Conservation (phyloP, 306 rosid species). For the Mucuna pruriens region DNA sequence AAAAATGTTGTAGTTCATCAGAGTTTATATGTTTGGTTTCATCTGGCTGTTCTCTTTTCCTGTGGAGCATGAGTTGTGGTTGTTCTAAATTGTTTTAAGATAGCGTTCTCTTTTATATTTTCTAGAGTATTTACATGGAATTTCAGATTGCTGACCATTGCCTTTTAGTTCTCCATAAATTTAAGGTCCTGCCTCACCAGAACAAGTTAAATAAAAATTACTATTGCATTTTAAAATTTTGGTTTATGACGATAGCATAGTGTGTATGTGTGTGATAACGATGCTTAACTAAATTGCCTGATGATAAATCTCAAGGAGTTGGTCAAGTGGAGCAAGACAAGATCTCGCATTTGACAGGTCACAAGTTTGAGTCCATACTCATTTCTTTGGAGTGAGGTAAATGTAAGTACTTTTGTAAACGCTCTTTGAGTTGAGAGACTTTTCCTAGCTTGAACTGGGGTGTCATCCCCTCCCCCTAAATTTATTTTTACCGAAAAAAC, state of each 20-base stretch:
- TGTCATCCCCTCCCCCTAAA: too few species aligned
- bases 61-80: neutral
- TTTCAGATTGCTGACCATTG: neutral
- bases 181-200: neutral
- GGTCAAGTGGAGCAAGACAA: too few species aligned
- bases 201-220: neutral
- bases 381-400: too few species aligned
- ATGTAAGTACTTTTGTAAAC: too few species aligned
- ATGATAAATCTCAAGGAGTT: too few species aligned
- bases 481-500: too few species aligned
- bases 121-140: neutral
- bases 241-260: neutral
- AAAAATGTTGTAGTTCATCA: neutral
- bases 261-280: neutral
- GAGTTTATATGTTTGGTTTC: neutral
- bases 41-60: neutral
- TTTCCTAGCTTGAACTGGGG: too few species aligned
- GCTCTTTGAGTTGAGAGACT: too few species aligned
- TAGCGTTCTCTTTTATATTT: neutral
- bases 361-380: too few species aligned
- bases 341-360: too few species aligned
- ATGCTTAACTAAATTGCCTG: constrained; percentile 9
- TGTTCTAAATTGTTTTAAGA: neutral
- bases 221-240: neutral
- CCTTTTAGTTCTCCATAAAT: neutral